phyloP scores from a whole-genome alignment of 2,329 filamentous ascomycete species.

The Pseudogymnoascus sp. region DNA sequence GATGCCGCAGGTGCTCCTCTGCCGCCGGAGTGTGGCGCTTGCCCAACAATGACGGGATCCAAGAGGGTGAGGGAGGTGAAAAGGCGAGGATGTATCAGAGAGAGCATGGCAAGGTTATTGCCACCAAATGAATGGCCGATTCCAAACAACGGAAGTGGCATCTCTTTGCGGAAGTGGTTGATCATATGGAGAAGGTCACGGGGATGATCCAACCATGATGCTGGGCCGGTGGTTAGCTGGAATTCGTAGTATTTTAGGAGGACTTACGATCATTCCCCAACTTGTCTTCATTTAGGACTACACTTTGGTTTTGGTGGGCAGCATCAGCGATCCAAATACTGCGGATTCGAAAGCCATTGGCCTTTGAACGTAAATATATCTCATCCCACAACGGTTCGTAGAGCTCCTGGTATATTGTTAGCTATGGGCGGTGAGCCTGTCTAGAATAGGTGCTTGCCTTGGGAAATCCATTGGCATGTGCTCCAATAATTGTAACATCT shows the following conservation, averaged over 20 bases:
- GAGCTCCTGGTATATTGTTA: slow-evolving; percentile 53
- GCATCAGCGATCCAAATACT: slow-evolving; percentile 86
- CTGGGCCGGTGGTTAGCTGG: slow-evolving; percentile 34
- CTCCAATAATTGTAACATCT: slow-evolving; percentile 76
- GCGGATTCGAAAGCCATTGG: slow-evolving; percentile 60
- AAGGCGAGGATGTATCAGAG: slow-evolving; percentile 73
- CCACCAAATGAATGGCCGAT: slow-evolving; percentile 87
- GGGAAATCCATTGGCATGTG: slow-evolving; percentile 86
- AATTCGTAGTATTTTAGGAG: neutral
- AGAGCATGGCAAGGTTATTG: slow-evolving; percentile 60
- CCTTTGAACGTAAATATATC: slow-evolving; percentile 50
- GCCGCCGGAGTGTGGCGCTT: slow-evolving; percentile 35
- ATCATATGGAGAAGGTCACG: slow-evolving; percentile 79
- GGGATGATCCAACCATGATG: slow-evolving; percentile 77
- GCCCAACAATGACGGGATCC: slow-evolving; percentile 67
- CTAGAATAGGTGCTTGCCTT: slow-evolving; percentile 48
- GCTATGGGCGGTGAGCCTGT: neutral
- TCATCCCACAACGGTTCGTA: slow-evolving; percentile 93
- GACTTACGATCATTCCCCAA: slow-evolving; percentile 76
- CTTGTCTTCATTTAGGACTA: slow-evolving; percentile 63
- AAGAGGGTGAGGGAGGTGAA: slow-evolving; percentile 67
- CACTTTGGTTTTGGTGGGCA: slow-evolving; percentile 75
- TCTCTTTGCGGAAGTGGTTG: slow-evolving; percentile 70
- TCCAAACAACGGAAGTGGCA: slow-evolving; percentile 72
- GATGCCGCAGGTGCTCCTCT: slow-evolving; percentile 50